phyloP scores from a whole-genome alignment of 148 eudicot genomes.

The Vaccinium corymbosum region DNA sequence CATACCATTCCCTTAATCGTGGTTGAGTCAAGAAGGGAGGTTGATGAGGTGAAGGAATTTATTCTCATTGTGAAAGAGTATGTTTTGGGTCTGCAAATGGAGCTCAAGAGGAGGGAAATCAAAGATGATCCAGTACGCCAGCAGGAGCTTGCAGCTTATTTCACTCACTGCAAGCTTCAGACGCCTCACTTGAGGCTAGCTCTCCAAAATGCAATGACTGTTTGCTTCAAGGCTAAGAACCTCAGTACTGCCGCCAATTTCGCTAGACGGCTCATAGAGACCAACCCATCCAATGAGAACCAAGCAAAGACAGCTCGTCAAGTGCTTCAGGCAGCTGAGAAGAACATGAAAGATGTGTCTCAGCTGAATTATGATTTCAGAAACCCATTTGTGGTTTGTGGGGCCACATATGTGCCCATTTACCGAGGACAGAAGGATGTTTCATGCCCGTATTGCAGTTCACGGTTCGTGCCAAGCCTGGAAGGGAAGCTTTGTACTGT shows the following conservation, averaged over 20 bases:
- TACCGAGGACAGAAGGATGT: constrained; percentile 81
- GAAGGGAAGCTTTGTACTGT: constrained; percentile 76
- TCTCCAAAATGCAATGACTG: constrained; percentile 66
- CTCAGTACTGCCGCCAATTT: constrained; percentile 75
- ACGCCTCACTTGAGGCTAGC: constrained; percentile 81
- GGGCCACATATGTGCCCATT: constrained; percentile 82
- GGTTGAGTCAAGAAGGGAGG: constrained; percentile 85
- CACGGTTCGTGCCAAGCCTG: constrained; percentile 70
- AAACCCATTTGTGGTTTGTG: constrained; percentile 91
- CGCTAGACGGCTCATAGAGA: constrained; percentile 75
- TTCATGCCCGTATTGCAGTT: constrained; percentile 74
- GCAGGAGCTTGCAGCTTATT: constrained; percentile 94
- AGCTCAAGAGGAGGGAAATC: constrained; percentile 73
- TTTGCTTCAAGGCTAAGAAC: constrained; percentile 73
- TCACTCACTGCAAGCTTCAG: constrained; percentile 91
- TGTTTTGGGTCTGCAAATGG: constrained; percentile 83
- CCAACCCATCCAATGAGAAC: constrained; percentile 66
- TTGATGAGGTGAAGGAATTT: constrained; percentile 91
- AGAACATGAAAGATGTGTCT: constrained; percentile 68
- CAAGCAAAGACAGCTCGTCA: constrained; percentile 71
- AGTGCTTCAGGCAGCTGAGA: constrained; percentile 82
- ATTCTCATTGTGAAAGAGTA: constrained; percentile 75
- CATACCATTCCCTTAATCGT: constrained; percentile 85
- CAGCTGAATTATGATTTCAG: constrained; percentile 89
- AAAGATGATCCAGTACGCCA: constrained; percentile 76